Evolutionary conservation across 1,139 yeast species (phyloP).

Genomic region (Nakaseomyces kungkrabaensis): DNA sequence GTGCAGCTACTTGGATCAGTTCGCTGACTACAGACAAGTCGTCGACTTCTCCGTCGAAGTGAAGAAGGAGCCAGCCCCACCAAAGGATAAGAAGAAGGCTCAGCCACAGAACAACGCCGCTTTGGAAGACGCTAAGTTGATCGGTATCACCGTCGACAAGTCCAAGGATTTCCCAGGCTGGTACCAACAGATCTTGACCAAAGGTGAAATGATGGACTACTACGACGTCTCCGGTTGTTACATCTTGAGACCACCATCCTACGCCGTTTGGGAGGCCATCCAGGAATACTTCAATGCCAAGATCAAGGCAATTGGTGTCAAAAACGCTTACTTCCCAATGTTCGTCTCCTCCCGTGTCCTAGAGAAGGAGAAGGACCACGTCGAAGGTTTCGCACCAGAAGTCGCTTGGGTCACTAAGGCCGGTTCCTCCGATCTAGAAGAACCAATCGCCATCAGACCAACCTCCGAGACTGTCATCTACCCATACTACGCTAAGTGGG

Average conservation of each 20-base stretch:
- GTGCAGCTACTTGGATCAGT: constrained; percentile 41
- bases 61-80: constrained; percentile 21
- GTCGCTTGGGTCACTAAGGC: constrained; percentile 99
- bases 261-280: constrained; percentile 88
- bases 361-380: constrained; percentile 96
- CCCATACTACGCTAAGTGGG: constrained; percentile 98
- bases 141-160: constrained; percentile 94
- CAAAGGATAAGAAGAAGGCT: constrained; percentile 7
- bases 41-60: constrained; percentile 47
- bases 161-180: constrained; percentile 87
- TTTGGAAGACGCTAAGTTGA: constrained; percentile 80
- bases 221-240: constrained; percentile 99
- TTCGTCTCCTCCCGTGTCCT: constrained; percentile 87
- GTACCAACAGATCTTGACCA: constrained; percentile 92
- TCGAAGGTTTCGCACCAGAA: constrained; percentile 99
- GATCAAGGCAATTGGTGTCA: constrained; percentile 83
- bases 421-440: constrained; percentile 87
- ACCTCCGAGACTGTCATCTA: constrained; percentile 99
- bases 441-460: constrained; percentile 98
- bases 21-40: constrained; percentile 38
- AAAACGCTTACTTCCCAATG: constrained; percentile 97
- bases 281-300: constrained; percentile 75
- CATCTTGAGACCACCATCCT: constrained; percentile 93
- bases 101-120: constrained; percentile 35
- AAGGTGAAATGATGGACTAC: constrained; percentile 97